These are phyloP conservation scores for Cercospora brassicicola DNA, from an alignment of 2,329 filamentous ascomycete species.

Conservation along the genomic window DNA sequence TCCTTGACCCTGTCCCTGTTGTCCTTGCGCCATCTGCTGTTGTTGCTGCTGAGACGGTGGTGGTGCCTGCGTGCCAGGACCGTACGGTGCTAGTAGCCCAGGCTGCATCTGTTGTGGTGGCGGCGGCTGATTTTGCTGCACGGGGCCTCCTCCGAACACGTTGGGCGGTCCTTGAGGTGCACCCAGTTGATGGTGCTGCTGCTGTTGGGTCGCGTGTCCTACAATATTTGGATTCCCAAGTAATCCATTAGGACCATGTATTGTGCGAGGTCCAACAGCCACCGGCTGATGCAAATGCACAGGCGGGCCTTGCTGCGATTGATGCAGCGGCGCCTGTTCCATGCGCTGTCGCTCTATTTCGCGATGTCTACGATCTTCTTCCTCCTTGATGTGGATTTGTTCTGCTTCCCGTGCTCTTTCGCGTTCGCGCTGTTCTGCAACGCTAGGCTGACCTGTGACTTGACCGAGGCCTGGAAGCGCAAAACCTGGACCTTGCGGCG, in stretches of 20 bases:
- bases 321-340: constrained; percentile 72
- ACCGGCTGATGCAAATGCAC: constrained; percentile 94
- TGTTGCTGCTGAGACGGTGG: constrained; percentile 34
- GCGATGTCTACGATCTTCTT: constrained; percentile 62
- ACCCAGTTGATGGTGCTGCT: constrained; percentile 53
- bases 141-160: constrained; percentile 70
- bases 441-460: constrained; percentile 43
- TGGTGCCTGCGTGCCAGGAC: constrained; percentile 32
- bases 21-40: constrained; percentile 30
- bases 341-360: constrained; percentile 66
- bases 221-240: constrained; percentile 60
- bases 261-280: constrained; percentile 72
- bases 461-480: constrained; percentile 49
- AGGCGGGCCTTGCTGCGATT: constrained; percentile 76
- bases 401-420: constrained; percentile 56
- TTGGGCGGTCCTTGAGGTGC: constrained; percentile 61
- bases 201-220: constrained; percentile 37
- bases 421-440: constrained; percentile 44
- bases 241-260: constrained; percentile 88
- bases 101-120: constrained; percentile 52
- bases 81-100: constrained; percentile 49
- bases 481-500: constrained; percentile 44
- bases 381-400: constrained; percentile 56
- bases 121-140: constrained; percentile 61
- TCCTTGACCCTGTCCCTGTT: constrained; percentile 51